Evolutionary conservation across 345 rosid species (phyloP).

Genomic region (Hibiscus mutabilis): DNA sequence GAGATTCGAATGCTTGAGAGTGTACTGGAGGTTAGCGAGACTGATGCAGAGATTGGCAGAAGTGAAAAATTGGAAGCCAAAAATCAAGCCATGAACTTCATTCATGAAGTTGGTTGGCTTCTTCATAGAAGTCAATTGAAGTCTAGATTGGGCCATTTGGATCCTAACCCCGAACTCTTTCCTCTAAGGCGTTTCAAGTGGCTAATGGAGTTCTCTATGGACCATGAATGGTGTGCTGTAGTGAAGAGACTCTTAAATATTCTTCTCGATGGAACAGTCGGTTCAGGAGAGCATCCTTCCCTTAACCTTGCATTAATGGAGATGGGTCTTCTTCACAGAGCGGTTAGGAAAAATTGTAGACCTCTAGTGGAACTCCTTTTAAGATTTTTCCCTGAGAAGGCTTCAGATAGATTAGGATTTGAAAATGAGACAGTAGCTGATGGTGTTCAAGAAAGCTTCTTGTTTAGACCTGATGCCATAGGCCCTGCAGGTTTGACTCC

Average conservation of each 20-base stretch:
- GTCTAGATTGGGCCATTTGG: slow-evolving; percentile 49
- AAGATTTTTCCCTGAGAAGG: slow-evolving; percentile 49
- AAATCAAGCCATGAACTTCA: slow-evolving; percentile 79
- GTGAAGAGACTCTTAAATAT: slow-evolving; percentile 73
- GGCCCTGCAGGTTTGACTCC: slow-evolving; percentile 99
- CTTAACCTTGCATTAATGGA: slow-evolving; percentile 48
- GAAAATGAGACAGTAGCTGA: slow-evolving; percentile 15
- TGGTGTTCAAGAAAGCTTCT: slow-evolving; percentile 24
- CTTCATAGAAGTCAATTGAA: slow-evolving; percentile 72
- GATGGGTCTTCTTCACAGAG: slow-evolving; percentile 88
- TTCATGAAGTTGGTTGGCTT: slow-evolving; percentile 97
- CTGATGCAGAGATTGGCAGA: slow-evolving; percentile 34
- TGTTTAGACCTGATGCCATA: slow-evolving; percentile 77
- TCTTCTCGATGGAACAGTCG: slow-evolving; percentile 55
- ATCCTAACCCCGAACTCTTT: slow-evolving; percentile 57
- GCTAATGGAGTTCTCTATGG: slow-evolving; percentile 93
- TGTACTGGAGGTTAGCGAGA: slow-evolving; percentile 48
- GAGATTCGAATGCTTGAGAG: slow-evolving; percentile 81
- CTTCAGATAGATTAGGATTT: slow-evolving; percentile 18
- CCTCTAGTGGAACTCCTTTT: slow-evolving; percentile 75
- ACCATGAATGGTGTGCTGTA: slow-evolving; percentile 94
- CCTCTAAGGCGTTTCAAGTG: slow-evolving; percentile 71
- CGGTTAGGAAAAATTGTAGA: slow-evolving; percentile 82
- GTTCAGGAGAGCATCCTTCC: slow-evolving; percentile 50
- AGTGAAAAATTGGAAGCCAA: slow-evolving; percentile 35